Percentiles rank a stretch among this genome's conserved stretches.
Conservation (phyloP, 768 basidiomycete genomes). For the Clathrus columnatus region DNA sequence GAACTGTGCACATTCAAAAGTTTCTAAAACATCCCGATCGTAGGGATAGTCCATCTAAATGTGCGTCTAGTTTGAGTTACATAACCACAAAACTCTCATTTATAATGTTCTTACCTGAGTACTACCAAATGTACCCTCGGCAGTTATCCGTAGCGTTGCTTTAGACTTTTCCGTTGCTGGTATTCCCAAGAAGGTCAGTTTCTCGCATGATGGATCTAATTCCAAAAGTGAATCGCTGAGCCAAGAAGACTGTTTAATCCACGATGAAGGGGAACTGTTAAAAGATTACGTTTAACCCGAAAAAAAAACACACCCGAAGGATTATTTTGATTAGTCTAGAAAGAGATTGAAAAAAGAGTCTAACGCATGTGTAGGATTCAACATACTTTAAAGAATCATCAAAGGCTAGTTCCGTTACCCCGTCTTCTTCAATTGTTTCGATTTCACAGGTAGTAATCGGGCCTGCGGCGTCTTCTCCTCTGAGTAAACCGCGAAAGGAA, state of each 20-base stretch:
- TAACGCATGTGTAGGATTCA: constrained; percentile 3
- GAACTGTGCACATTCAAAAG: constrained; percentile 66
- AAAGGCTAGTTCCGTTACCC: constrained; percentile 71
- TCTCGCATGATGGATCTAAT: constrained; percentile 81
- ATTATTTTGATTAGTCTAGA: constrained; percentile 70
- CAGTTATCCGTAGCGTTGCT: constrained; percentile 73
- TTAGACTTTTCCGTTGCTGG: constrained; percentile 38
- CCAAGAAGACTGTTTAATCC: constrained; percentile 65
- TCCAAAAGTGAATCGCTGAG: constrained; percentile 88
- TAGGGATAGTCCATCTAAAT: constrained; percentile 91
- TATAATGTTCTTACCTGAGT: constrained; percentile 51
- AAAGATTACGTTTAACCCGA: background rate
- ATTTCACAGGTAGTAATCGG: constrained; percentile 86
- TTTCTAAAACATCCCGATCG: constrained; percentile 83
- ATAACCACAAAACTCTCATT: background rate
- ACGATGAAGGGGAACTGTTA: background rate
- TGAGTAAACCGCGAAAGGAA: constrained; percentile 20
- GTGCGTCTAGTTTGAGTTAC: constrained; percentile 1
- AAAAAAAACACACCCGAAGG: constrained; percentile 49
- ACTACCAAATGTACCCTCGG: constrained; percentile 73
- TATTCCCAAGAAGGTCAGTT: constrained; percentile 73
- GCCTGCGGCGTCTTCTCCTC: constrained; percentile 69
- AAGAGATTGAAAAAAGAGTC: background rate
- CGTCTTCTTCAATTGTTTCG: constrained; percentile 76
- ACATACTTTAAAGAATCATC: constrained; percentile 55